These are phyloP conservation scores for Penicillium samsonianum DNA, from an alignment of 495 filamentous ascomycete species.

Conservation along the genomic window DNA sequence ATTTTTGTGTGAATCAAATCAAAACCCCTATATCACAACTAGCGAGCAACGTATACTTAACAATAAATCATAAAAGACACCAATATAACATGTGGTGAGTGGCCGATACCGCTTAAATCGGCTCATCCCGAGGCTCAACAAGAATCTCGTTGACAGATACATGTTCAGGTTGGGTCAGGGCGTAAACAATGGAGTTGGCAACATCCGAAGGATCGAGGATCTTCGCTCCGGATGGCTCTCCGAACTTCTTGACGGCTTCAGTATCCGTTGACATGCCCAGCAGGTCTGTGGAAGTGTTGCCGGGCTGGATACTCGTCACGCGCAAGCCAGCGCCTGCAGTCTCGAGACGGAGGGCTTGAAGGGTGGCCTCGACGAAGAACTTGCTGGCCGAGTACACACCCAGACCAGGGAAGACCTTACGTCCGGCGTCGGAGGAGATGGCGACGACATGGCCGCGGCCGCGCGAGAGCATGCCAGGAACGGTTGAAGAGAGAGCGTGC, in stretches of 20 bases:
- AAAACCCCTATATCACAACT: slow-evolving; percentile 5
- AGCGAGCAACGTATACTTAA: slow-evolving; percentile 1
- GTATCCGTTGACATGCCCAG: slow-evolving; percentile 65
- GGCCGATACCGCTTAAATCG: slow-evolving; percentile 47
- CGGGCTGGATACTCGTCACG: slow-evolving; percentile 66
- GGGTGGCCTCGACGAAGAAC: slow-evolving; percentile 72
- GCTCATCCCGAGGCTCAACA: slow-evolving; percentile 71
- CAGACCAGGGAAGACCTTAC: slow-evolving; percentile 70
- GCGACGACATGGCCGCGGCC: slow-evolving; percentile 64
- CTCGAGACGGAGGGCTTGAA: slow-evolving; percentile 66
- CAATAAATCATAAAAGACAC: slow-evolving; percentile 6
- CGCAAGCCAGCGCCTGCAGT: slow-evolving; percentile 64
- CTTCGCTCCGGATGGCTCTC: slow-evolving; percentile 64
- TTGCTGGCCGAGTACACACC: slow-evolving; percentile 73
- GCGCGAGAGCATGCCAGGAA: slow-evolving; percentile 63
- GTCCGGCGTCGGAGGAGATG: slow-evolving; percentile 68
- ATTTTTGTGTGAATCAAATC: slow-evolving; percentile 4
- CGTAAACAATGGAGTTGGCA: slow-evolving; percentile 63
- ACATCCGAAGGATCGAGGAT: slow-evolving; percentile 65
- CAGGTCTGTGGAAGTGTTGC: slow-evolving; percentile 64
- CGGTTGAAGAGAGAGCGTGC: slow-evolving; percentile 58
- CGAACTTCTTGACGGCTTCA: slow-evolving; percentile 70
- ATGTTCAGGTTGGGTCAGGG: slow-evolving; percentile 61
- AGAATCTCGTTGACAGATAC: slow-evolving; percentile 71
- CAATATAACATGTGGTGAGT: background rate